Base-by-base conservation (phyloP, 164 flowering plant species). In the Paratinospora sagittata region DNA sequence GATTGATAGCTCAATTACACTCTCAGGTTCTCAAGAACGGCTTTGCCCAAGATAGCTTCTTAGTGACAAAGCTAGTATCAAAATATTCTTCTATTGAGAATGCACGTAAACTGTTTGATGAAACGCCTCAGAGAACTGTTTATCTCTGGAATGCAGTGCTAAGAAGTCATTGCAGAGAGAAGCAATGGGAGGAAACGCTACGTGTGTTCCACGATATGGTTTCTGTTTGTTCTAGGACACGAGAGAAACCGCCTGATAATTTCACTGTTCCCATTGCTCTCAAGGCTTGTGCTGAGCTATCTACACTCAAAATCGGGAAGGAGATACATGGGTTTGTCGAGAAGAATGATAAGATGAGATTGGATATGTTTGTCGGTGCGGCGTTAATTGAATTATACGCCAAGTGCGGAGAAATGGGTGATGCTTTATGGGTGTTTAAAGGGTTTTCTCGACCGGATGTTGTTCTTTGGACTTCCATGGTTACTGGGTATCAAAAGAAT, bases 401-500 rank as follows among this genome's bases (percentile, higher is more conserved):
- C 8, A 84, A 84, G 75, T 84, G 83, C 68, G 90, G 89, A 30
- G 37, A 71, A 55, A 79, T 85, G 81, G 80, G 36, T 33, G 82
- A 83, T 55, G 88, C 88, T 45, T 58, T 71, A 0, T 45, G 76
- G 27, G 85, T 84, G 27, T 89, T 89, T 75, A 65, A 77, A 60
- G 85, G 81, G 70, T 85, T 81, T 71, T 41, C 70, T 6, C 14
- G 49, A 27, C 89, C 89, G 0, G 89, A 87, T 72, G 79, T 78
- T 58, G 87, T 85, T 73, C 21, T 86, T 19, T 89, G 93, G 93
- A 87, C 90, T 43, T 80, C 85, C 3, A 70, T 89, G 81, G 76
- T 88, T 45, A 83, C 85, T 72, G 87, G 86, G 68, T 84, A 79
- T 75, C 83, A 83, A 77, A 80, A 82, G 74, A 86, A 86, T 72